Evolutionary conservation across 169 alveolate species (phyloP), one percentile per base, ranked within the genome.

Genomic region (Plasmodium adleri): DNA sequence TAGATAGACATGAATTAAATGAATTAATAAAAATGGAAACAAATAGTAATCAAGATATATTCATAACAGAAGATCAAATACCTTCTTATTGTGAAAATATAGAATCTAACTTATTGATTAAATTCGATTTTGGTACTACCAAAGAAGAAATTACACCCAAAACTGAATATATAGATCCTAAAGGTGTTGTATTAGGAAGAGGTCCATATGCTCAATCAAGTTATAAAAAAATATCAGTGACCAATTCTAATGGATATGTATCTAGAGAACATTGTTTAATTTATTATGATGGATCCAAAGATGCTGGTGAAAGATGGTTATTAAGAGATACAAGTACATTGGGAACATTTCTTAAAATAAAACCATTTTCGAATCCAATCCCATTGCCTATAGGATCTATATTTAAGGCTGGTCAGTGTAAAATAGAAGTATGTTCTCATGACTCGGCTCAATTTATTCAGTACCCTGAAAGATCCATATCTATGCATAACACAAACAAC

Each of bases 351-450:
- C 68, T 96, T 59, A 95, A 96, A 67, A 72, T 96, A 28, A 93
- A 93, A 76, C 98, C 98, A 2, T 95, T 93, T 89, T 91, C 91
- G 26, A 94, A 86, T 20, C 98, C 98, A 22, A 78, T 94, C 10
- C 96, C 96, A 17, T 59, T 96, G n/a, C 72, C 90, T 13, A 95
- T 95, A 39, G 96, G 97, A 39, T 56, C 91, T 74, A 75, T 93
- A 24, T 94, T 96, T 62, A 96, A 96, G 76, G 98, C 96, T 58
- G 98, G 98, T 8, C 98, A 96, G 85, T 96, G 98, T 80, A 95
- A 96, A 72, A 86, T 96, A 26, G 97, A 96, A 90, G 92, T 95
- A 32, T 90, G 94, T 26, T 72, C 88, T 43, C 92, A 92, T 10
- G 91, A 88, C 32, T 92, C 88, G 24, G 71, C 78, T 6, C 71